Conservation (phyloP, 345 rosid species). For the Sonneratia alba region DNA sequence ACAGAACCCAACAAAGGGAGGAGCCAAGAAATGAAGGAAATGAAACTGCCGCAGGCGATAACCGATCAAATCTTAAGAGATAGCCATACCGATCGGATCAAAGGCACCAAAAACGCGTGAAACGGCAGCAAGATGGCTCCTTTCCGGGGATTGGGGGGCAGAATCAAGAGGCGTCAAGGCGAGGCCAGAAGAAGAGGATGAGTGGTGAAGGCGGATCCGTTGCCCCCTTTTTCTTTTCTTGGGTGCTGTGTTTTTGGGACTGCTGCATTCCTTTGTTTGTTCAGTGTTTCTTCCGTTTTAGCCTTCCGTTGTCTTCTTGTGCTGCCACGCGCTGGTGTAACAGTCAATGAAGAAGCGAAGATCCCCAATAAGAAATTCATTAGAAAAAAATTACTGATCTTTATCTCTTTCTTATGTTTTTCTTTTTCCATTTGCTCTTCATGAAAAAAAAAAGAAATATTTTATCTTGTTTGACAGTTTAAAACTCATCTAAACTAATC, state of each 20-base stretch:
- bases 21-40: not conserved
- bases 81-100: slow-evolving; percentile 2
- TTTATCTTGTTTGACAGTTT: not conserved
- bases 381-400: not conserved
- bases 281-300: not conserved
- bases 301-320: not conserved
- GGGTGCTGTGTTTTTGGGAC: not conserved
- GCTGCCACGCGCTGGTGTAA: slow-evolving; percentile 6
- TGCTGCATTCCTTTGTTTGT: not conserved
- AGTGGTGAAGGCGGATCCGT: slow-evolving; percentile 5
- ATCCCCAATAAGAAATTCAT: not conserved
- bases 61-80: not conserved
- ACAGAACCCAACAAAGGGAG: not conserved
- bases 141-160: not conserved
- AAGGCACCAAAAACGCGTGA: not conserved
- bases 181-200: slow-evolving; percentile 3
- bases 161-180: not conserved
- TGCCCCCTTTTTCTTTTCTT: not conserved
- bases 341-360: not conserved
- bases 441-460: not conserved
- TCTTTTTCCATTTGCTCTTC: too few species aligned
- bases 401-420: not conserved
- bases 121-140: not conserved
- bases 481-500: not conserved
- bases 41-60: not conserved